A percentile compares a stretch with the other conserved stretches of the same genome.
Conservation (phyloP, 2,329 filamentous ascomycete species). For the Didymella glomerata region DNA sequence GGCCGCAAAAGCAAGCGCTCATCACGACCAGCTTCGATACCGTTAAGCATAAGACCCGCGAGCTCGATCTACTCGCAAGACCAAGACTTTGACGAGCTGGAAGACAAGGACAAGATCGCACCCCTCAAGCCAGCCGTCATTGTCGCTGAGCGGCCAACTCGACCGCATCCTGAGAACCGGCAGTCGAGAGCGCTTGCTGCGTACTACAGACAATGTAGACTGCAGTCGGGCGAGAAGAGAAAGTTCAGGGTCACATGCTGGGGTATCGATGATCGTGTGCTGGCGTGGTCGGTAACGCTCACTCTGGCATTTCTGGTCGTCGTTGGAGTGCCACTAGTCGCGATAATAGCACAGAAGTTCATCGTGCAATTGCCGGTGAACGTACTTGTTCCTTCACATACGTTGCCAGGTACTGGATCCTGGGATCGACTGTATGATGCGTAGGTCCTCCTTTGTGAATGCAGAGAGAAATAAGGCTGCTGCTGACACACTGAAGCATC, state of each 20-base stretch:
- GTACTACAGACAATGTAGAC: constrained; percentile 13
- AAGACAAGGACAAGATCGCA: constrained; percentile 14
- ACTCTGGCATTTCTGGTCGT: constrained; percentile 29
- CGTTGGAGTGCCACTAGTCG: constrained; percentile 32
- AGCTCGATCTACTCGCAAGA: constrained; percentile 15
- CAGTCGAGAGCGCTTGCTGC: constrained; percentile 14
- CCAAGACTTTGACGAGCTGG: constrained; percentile 1
- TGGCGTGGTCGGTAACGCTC: constrained; percentile 35
- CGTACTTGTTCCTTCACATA: constrained; percentile 59
- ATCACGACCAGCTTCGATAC: constrained; percentile 12
- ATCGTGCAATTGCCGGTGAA: constrained; percentile 35
- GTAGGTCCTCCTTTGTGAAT: constrained; percentile 20
- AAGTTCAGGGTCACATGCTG: constrained; percentile 10
- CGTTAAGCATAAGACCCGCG: constrained; percentile 12
- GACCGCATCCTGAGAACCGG: constrained; percentile 9
- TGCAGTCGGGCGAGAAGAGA: constrained; percentile 10
- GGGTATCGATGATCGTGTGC: constrained; percentile 25
- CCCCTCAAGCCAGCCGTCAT: constrained; percentile 18
- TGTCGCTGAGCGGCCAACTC: constrained; percentile 15
- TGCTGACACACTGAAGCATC: constrained; percentile 21
- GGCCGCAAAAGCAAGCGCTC: constrained; percentile 13
- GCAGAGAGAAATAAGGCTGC: background rate
- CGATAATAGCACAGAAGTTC: constrained; percentile 34
- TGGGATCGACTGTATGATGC: constrained; percentile 43
- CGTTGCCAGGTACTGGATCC: constrained; percentile 55